Conservation (phyloP, 768 basidiomycete species). For the Lactarius sp. region DNA sequence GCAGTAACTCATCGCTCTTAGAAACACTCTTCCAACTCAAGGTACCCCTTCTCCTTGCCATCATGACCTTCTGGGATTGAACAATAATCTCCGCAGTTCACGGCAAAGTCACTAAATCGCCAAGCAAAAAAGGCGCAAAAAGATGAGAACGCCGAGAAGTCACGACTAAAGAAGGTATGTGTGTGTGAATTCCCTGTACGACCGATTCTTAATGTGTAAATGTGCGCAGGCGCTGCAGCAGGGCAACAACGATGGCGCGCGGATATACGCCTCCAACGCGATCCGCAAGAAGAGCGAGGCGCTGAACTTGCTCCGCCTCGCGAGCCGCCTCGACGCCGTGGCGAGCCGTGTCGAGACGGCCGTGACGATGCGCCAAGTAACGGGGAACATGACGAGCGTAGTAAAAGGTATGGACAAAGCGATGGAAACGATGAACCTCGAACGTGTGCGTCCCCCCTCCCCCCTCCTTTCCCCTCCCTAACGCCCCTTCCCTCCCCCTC, state of each 20-base stretch:
- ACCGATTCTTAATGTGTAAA: neutral
- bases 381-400: slow-evolving; percentile 94
- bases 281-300: slow-evolving; percentile 97
- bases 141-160: slow-evolving; percentile 86
- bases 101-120: slow-evolving; percentile 88
- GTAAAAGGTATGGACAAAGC: slow-evolving; percentile 98
- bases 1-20: slow-evolving; percentile 39
- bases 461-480: too few relatives aligned
- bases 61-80: slow-evolving; percentile 1
- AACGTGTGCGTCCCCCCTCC: slow-evolving; percentile 56
- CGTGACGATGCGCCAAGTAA: slow-evolving; percentile 95
- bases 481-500: too few relatives aligned
- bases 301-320: slow-evolving; percentile 83
- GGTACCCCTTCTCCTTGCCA: slow-evolving; percentile 39
- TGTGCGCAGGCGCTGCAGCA: slow-evolving; percentile 80
- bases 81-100: slow-evolving; percentile 59
- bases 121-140: slow-evolving; percentile 98
- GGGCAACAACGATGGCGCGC: slow-evolving; percentile 93
- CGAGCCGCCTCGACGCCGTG: slow-evolving; percentile 93
- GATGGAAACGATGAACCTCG: slow-evolving; percentile 99
- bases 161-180: slow-evolving; percentile 86
- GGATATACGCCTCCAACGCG: slow-evolving; percentile 97
- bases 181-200: too few relatives aligned
- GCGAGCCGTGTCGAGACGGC: slow-evolving; percentile 97
- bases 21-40: slow-evolving; percentile 99